Percentiles rank a stretch among this genome's conserved stretches.
These are phyloP conservation scores for Nelumbo lutea DNA, from an alignment of 164 flowering plant genomes.

Conservation along the genomic window DNA sequence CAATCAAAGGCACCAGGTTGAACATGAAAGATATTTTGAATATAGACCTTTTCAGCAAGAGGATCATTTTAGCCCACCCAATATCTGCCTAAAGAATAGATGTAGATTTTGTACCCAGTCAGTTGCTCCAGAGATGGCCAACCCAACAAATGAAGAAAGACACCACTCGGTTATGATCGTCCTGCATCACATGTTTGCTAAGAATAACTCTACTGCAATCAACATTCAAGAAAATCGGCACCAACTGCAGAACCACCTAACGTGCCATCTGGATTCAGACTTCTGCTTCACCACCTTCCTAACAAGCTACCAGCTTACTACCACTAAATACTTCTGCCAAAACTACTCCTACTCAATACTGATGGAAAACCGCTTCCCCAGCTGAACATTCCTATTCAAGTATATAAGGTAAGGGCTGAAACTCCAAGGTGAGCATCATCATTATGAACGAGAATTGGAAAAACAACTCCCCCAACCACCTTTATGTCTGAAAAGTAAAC, in stretches of 20 bases:
- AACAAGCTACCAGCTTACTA: too few species aligned
- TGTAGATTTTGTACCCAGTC: conserved; percentile 71
- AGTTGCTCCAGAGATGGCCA: conserved; percentile 79
- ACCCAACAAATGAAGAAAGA: conserved; percentile 63
- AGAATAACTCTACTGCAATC: not conserved
- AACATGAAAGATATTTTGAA: not conserved
- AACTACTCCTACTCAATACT: too few species aligned
- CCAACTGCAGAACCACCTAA: too few species aligned
- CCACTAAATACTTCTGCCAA: too few species aligned
- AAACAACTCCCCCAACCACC: not conserved
- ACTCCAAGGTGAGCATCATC: not conserved
- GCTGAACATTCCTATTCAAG: too few species aligned
- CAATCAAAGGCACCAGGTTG: not conserved
- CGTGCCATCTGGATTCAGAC: too few species aligned
- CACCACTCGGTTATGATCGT: conserved; percentile 89
- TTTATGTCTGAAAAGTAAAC: too few species aligned
- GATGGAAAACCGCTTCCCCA: too few species aligned
- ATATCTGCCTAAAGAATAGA: conserved; percentile 38
- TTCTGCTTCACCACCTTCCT: too few species aligned
- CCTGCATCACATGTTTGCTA: conserved; percentile 39
- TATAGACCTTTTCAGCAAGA: conserved; percentile 85
- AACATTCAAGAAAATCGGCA: too few species aligned
- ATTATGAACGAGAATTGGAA: not conserved
- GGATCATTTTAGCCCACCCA: conserved; percentile 95
- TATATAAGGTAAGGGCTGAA: too few species aligned